phyloP scores from a whole-genome alignment of 371 early-diverging fungal genomes.

The Rhizopus arrhizus region DNA sequence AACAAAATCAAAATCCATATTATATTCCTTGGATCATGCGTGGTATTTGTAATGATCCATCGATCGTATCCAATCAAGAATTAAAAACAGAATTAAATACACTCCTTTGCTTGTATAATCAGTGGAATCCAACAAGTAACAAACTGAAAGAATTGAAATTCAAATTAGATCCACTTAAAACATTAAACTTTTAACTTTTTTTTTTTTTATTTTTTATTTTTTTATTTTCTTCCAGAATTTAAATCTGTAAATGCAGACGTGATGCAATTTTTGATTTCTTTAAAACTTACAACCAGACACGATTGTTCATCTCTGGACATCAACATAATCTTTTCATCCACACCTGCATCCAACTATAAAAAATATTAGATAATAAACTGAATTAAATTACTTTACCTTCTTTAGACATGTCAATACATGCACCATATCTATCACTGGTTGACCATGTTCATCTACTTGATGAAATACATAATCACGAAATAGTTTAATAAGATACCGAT shows the following conservation, averaged over 20 bases:
- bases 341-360: constrained; percentile 82
- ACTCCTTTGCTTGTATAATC: constrained; percentile 64
- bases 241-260: constrained; percentile 76
- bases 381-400: constrained; percentile 63
- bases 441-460: constrained; percentile 87
- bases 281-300: constrained; percentile 86
- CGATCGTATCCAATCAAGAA: constrained; percentile 54
- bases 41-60: constrained; percentile 69
- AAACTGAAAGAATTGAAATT: constrained; percentile 81
- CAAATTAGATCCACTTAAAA: constrained; percentile 75
- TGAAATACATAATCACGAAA: constrained; percentile 98
- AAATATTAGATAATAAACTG: not conserved
- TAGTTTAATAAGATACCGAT: constrained; percentile 92
- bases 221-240: constrained; percentile 43
- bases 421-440: constrained; percentile 86
- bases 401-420: constrained; percentile 93
- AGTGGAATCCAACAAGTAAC: constrained; percentile 81
- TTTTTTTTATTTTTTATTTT: constrained; percentile 19
- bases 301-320: constrained; percentile 91
- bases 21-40: constrained; percentile 92
- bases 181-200: constrained; percentile 15
- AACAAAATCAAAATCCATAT: constrained; percentile 77
- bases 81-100: constrained; percentile 63
- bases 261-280: constrained; percentile 85
- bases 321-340: constrained; percentile 86